A percentile compares a stretch with the other conserved stretches of the same genome.
These are phyloP conservation scores for Tetracentron sinense DNA, from an alignment of 164 flowering plant genomes.

Conservation along the genomic window DNA sequence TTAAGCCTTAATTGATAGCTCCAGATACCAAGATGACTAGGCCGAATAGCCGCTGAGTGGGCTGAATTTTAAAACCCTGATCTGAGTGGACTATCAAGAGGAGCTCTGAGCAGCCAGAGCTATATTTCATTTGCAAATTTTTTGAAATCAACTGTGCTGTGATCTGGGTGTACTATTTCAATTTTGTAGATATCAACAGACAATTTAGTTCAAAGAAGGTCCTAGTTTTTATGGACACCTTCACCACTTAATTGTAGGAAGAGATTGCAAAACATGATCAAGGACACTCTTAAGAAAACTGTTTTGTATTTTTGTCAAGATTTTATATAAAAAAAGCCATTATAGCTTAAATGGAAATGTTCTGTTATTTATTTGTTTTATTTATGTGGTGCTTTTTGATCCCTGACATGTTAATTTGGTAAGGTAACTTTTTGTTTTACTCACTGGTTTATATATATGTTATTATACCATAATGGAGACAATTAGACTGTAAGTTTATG, in stretches of 20 bases:
- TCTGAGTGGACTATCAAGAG: neutral
- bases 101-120: neutral
- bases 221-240: neutral
- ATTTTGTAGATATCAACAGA: neutral
- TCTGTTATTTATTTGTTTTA: neutral
- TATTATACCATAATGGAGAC: neutral
- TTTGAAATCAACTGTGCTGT: neutral
- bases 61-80: neutral
- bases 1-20: neutral
- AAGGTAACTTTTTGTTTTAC: neutral
- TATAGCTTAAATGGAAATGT: neutral
- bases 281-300: neutral
- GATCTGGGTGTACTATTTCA: no score
- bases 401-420: neutral
- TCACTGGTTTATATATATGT: neutral
- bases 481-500: neutral
- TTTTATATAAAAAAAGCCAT: neutral
- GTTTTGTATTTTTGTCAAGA: neutral
- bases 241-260: neutral
- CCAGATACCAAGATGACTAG: neutral
- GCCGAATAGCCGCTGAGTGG: neutral
- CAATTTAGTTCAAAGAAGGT: neutral
- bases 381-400: neutral
- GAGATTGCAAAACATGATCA: neutral
- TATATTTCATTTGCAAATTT: no score